Evolutionary conservation across 2,329 filamentous ascomycete species (phyloP), one percentile per base, ranked within the genome.

Genomic region (Tolypocladium inflatum): DNA sequence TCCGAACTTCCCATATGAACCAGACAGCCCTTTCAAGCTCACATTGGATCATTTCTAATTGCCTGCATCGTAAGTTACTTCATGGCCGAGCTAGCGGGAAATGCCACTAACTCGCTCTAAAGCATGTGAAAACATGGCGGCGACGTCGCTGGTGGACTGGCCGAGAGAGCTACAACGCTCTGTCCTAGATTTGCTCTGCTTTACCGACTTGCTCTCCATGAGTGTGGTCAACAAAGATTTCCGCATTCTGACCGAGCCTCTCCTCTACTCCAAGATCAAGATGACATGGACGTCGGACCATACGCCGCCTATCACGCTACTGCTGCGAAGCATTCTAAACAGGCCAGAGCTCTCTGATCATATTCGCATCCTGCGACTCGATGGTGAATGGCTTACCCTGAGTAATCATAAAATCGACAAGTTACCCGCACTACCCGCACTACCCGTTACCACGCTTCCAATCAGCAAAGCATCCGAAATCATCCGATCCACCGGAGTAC

Each of bases 1-100:
- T 37, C 87, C 0, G 3, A 26, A n/a, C 26, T 1, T 26, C 3
- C 5, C 70, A 73, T 3, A 70, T 74, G 2, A 26, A 33, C 23
- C 21, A 50, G 15, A 3, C 45, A 50, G 23, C 45, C 15, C 45
- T 30, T 13, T 30, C 11, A 50, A 50, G 11, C 35, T 15, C 35
- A 37, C 35, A 35, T 13, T 37, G 35, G 35, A 13, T 37, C 45
- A 7, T 50, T 50, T 15, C 45, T 50, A 33, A 10, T 50, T 50
- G n/a, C 45, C 21, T 23, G 15, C 45, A n/a, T 50, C 35, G 21
- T 50, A 23, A 50, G 45, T 23, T 26, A 23, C 23, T 50, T 30
- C 21, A 50, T 50, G 45, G 26, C 23, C 21, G 21, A 50, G 45
- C 45, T 17, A 23, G 45, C 13, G 45, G 45, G 2, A 7, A 33